These are phyloP conservation scores for Ustanciosporium gigantosporum DNA, from an alignment of 1,284 basidiomycete genomes.

Conservation along the genomic window DNA sequence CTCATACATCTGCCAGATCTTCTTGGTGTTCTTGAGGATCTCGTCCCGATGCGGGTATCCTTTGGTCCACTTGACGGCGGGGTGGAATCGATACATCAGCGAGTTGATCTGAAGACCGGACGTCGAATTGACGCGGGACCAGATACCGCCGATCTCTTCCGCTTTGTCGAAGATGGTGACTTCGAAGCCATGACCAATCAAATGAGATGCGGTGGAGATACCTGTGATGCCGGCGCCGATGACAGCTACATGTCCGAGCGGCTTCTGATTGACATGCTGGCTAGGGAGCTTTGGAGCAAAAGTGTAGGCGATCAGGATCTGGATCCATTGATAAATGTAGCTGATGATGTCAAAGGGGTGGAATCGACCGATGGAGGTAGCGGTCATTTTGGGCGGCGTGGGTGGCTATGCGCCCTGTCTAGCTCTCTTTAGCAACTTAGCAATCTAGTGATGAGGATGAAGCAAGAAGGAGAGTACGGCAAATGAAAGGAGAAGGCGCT, in stretches of 20 bases:
- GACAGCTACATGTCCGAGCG: constrained; percentile 58
- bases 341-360: constrained; percentile 17
- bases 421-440: no score
- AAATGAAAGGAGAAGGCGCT: no score
- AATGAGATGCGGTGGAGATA: constrained; percentile 59
- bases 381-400: no score
- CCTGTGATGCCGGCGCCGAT: constrained; percentile 62
- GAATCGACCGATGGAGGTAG: constrained; percentile 13
- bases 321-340: constrained; percentile 51
- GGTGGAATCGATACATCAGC: constrained; percentile 62
- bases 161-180: constrained; percentile 61
- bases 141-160: constrained; percentile 65
- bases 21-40: constrained; percentile 67
- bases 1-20: constrained; percentile 68
- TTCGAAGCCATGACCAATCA: constrained; percentile 58
- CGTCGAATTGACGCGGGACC: constrained; percentile 69
- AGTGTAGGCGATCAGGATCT: constrained; percentile 44
- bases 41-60: constrained; percentile 68
- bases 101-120: constrained; percentile 70
- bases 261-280: constrained; percentile 30
- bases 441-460: constrained; percentile 1
- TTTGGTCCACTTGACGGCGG: constrained; percentile 41
- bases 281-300: constrained; percentile 49
- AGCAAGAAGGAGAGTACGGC: background rate
- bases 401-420: no score